These are phyloP conservation scores for Hanseniaspora singularis DNA, from an alignment of 805 yeast genomes.

Conservation along the genomic window DNA sequence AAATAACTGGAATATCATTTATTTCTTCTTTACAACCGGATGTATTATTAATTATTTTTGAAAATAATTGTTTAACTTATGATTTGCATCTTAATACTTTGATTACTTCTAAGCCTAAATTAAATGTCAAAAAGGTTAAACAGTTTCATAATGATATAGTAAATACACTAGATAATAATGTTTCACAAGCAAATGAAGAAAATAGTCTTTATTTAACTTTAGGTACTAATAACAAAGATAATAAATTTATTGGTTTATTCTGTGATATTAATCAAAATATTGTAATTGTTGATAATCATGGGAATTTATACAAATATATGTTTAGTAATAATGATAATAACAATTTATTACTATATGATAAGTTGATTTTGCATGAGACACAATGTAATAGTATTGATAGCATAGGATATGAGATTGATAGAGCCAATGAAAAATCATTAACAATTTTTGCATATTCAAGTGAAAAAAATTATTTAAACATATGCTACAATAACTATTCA, in stretches of 20 bases:
- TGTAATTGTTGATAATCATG: conserved; percentile 4
- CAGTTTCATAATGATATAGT: not conserved
- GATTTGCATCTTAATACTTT: not conserved
- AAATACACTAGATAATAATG: not conserved
- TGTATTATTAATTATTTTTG: not conserved
- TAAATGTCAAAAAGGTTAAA: not conserved
- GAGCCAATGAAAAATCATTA: not conserved
- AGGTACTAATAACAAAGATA: too few species aligned
- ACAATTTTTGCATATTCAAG: conserved; percentile 6
- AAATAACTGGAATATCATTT: not conserved
- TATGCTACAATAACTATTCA: conserved; percentile 13
- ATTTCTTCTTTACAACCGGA: not conserved
- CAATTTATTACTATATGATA: not conserved
- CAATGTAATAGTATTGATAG: not conserved
- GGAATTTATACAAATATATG: conserved; percentile 3
- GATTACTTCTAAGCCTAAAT: not conserved
- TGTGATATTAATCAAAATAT: not conserved
- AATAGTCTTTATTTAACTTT: not conserved
- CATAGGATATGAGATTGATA: not conserved
- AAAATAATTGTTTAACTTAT: not conserved
- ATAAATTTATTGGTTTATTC: not conserved
- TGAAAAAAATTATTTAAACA: not conserved
- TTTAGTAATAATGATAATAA: not conserved
- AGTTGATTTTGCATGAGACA: not conserved
- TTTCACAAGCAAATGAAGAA: not conserved